phyloP scores from a whole-genome alignment of 2,329 filamentous ascomycete species.

The Pseudocercospora crystallina region DNA sequence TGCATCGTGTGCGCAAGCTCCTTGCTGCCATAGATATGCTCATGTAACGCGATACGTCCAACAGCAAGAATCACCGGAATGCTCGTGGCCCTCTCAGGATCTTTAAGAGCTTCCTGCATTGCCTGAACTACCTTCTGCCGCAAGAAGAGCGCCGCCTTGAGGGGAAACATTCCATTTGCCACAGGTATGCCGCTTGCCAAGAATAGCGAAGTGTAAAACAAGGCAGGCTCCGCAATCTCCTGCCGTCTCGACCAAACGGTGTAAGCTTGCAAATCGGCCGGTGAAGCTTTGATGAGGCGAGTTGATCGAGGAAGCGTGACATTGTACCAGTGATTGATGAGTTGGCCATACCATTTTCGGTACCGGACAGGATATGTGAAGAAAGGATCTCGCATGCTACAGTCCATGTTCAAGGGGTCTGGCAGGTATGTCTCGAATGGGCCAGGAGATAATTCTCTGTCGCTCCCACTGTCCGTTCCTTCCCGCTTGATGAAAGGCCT shows the following conservation, averaged over 20 bases:
- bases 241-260: constrained; percentile 22
- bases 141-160: constrained; percentile 19
- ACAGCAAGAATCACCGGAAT: constrained; percentile 27
- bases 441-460: constrained; percentile 17
- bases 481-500: constrained; percentile 4
- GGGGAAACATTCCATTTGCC: constrained; percentile 20
- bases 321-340: constrained; percentile 26
- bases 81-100: constrained; percentile 20
- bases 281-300: constrained; percentile 21
- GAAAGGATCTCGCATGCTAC: constrained; percentile 25
- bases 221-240: constrained; percentile 23
- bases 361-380: constrained; percentile 24
- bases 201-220: constrained; percentile 25
- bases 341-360: constrained; percentile 23
- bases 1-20: constrained; percentile 21
- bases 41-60: constrained; percentile 27
- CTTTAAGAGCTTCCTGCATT: constrained; percentile 25
- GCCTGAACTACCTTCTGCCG: constrained; percentile 22
- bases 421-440: constrained; percentile 12
- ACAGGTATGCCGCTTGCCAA: constrained; percentile 26
- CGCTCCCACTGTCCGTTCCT: constrained; percentile 5
- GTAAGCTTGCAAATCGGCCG: constrained; percentile 14
- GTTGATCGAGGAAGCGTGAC: constrained; percentile 15
- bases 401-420: constrained; percentile 17
- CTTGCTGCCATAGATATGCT: constrained; percentile 27